Evolutionary conservation across 495 filamentous ascomycete species (phyloP).

Genomic region (Aspergillus nidulans): DNA sequence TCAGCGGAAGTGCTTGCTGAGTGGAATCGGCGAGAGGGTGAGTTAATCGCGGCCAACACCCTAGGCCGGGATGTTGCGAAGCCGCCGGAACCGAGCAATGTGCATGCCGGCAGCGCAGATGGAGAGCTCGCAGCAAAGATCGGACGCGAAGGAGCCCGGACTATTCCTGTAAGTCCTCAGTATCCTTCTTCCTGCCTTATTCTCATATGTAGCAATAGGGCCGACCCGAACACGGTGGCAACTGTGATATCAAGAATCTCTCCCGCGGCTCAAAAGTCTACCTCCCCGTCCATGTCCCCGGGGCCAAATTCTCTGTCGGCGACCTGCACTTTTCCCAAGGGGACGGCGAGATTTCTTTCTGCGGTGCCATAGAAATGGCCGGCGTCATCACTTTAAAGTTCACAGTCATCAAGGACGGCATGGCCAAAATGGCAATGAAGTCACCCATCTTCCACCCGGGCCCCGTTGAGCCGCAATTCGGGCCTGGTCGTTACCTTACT

Average conservation of each 20-base stretch:
- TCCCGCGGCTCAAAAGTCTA: constrained; percentile 83
- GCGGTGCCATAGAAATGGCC: constrained; percentile 96
- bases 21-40: constrained; percentile 78
- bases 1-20: constrained; percentile 62
- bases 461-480: constrained; percentile 88
- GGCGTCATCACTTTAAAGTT: constrained; percentile 91
- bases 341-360: constrained; percentile 93
- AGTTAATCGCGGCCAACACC: constrained; percentile 66
- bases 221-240: constrained; percentile 55
- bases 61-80: constrained; percentile 72
- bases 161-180: constrained; percentile 59
- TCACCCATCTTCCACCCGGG: constrained; percentile 86
- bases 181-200: background rate
- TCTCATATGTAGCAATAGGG: constrained; percentile 23
- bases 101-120: constrained; percentile 65
- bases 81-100: constrained; percentile 65
- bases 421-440: constrained; percentile 73
- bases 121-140: constrained; percentile 64
- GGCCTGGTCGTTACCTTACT: constrained; percentile 78
- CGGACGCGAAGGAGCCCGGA: constrained; percentile 83
- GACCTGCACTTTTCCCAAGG: constrained; percentile 90
- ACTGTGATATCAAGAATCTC: constrained; percentile 90
- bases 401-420: constrained; percentile 79
- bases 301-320: constrained; percentile 89
- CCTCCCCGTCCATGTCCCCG: constrained; percentile 78